Base-by-base conservation (phyloP, 2,329 filamentous ascomycete genomes). In the Fusarium luffae region DNA sequence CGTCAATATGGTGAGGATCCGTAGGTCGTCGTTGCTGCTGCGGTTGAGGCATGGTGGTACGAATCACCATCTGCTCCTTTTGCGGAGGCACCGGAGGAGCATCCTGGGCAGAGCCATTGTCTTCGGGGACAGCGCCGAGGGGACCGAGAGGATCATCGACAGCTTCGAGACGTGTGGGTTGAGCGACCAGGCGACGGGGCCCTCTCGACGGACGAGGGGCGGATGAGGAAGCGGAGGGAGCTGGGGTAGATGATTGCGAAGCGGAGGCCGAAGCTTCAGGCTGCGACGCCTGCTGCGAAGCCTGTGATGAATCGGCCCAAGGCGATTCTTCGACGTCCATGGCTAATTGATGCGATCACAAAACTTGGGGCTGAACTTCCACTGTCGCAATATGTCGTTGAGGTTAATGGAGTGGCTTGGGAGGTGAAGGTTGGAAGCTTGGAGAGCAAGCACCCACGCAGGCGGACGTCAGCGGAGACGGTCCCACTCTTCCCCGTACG, bases 81-180 rank as follows among this genome's bases (percentile, higher is more conserved):
- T 86, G 85, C 34, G 90, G 90, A 46, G 89, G 90, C 63, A 82
- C 89, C n/a, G 92, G 91, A 60, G 92, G 91, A 64, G 88, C 85
- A 64, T 84, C 81, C 56, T 77, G 75, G 27, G 74, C 78, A 34
- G 76, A 74, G 58, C 74, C 77, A 70, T 78, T 80, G 44, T 78
- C 78, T 54, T 88, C 87, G 28, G 90, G 80, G 54, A 88, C 74
- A 56, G 90, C 90, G 62, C 93, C 93, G 54, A 97, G 83, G 23
- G 93, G 93, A 2, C 93, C 93, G 47, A 94, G 86, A 59, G 92
- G 91, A 77, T 94, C 92, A 44, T 90, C 88, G 71, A 93, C 90
- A 66, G 90, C 91, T 81, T 95, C 90, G 65, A 95, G 90, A 56
- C 89, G 90, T 48, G 92, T 94, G 30, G 91, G 88, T 77, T 94